Percentiles rank a stretch among this genome's conserved stretches.
These are phyloP conservation scores for Omphalotus guepiniiformis DNA, from an alignment of 768 basidiomycete genomes.

Conservation along the genomic window DNA sequence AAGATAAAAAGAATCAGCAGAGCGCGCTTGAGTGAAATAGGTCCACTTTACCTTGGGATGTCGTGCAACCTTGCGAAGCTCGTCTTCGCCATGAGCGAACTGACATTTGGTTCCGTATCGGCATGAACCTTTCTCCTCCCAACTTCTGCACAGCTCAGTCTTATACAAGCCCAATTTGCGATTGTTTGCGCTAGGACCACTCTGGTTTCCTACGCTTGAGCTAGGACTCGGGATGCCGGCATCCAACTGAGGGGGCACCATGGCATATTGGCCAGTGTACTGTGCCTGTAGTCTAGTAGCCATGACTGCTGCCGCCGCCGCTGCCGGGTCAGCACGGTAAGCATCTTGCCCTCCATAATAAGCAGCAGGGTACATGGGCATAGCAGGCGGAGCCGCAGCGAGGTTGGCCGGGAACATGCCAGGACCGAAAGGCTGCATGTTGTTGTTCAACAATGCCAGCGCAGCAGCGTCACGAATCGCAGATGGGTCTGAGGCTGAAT, in stretches of 20 bases:
- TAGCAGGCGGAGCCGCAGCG: conserved; percentile 33
- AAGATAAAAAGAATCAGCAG: conserved; percentile 16
- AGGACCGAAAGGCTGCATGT: conserved; percentile 52
- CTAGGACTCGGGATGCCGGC: conserved; percentile 39
- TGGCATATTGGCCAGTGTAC: conserved; percentile 49
- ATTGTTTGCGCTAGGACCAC: conserved; percentile 86
- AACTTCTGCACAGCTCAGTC: conserved; percentile 85
- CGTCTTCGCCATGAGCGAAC: conserved; percentile 90
- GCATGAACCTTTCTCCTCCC: conserved; percentile 88
- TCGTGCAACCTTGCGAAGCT: conserved; percentile 76
- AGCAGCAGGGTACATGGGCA: conserved; percentile 67
- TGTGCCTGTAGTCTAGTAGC: conserved; percentile 62
- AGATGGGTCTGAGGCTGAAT: conserved; percentile 80
- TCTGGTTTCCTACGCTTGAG: conserved; percentile 30
- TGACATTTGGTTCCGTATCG: conserved; percentile 88
- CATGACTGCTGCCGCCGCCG: conserved; percentile 39
- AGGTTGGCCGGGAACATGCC: conserved; percentile 55
- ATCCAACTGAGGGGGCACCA: conserved; percentile 30
- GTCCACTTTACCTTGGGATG: conserved; percentile 72
- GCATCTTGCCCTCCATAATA: conserved; percentile 62
- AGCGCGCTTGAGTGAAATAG: background rate
- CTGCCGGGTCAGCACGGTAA: conserved; percentile 50
- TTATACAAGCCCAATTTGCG: conserved; percentile 89
- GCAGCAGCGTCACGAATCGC: conserved; percentile 66
- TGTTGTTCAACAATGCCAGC: conserved; percentile 57